These are phyloP conservation scores for Stylonectria norvegica DNA, from an alignment of 2,329 filamentous ascomycete genomes.

Conservation along the genomic window DNA sequence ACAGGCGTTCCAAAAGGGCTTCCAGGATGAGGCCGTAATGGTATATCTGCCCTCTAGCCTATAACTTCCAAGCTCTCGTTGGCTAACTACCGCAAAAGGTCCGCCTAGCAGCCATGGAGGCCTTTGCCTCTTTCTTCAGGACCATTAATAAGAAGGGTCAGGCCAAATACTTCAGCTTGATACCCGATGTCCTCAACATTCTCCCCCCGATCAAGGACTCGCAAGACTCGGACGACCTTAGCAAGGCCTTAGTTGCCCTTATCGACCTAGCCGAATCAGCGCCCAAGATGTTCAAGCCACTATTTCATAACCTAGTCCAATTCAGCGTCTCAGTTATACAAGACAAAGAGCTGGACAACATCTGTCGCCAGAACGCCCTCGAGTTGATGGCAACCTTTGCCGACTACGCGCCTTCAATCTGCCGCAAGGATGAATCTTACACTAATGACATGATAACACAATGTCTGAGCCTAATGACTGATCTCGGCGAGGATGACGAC, in stretches of 20 bases:
- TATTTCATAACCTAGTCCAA: constrained; percentile 90
- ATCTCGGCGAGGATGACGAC: constrained; percentile 90
- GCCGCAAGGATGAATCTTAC: constrained; percentile 88
- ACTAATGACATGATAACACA: constrained; percentile 97
- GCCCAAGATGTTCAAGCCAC: constrained; percentile 92
- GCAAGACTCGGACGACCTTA: constrained; percentile 85
- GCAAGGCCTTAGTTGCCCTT: constrained; percentile 81
- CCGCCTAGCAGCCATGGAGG: constrained; percentile 90
- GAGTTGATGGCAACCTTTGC: constrained; percentile 98
- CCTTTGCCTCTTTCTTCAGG: constrained; percentile 93
- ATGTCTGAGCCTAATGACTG: constrained; percentile 96
- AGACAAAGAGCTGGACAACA: constrained; percentile 89
- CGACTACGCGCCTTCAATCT: constrained; percentile 90
- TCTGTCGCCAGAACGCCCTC: constrained; percentile 88
- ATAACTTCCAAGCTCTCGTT: constrained; percentile 7
- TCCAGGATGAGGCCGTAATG: constrained; percentile 80
- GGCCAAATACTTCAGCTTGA: constrained; percentile 78
- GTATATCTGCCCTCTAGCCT: constrained; percentile 44
- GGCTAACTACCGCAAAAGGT: constrained; percentile 52
- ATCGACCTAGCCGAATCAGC: constrained; percentile 94
- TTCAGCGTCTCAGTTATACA: constrained; percentile 93
- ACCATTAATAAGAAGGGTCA: constrained; percentile 86
- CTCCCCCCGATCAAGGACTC: constrained; percentile 90
- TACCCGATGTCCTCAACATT: constrained; percentile 91
- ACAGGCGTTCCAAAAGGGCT: constrained; percentile 83